A percentile compares a stretch with the other conserved stretches of the same genome.
Evolutionary conservation across 306 rosid genomes (phyloP).

Genomic region (Cicer yamashitae): DNA sequence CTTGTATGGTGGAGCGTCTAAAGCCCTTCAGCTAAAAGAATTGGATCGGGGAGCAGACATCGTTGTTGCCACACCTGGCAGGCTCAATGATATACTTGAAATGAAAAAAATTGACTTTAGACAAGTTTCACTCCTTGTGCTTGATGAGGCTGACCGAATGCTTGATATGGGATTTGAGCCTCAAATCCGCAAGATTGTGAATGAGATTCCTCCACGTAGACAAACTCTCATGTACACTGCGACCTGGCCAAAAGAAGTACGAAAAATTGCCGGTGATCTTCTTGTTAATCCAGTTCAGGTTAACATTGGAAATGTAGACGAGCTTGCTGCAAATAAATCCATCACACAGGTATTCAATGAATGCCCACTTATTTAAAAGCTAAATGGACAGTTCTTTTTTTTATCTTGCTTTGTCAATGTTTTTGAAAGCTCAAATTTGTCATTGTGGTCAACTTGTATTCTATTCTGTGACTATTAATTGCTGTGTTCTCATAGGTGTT

Average conservation of each 20-base stretch:
- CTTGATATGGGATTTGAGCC: slow-evolving; percentile 99
- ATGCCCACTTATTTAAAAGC: not conserved
- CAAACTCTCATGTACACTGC: slow-evolving; percentile 99
- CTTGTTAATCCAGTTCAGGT: slow-evolving; percentile 97
- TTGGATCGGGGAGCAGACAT: slow-evolving; percentile 94
- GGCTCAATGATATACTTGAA: slow-evolving; percentile 95
- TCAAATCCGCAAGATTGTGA: slow-evolving; percentile 95
- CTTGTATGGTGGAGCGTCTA: slow-evolving; percentile 98
- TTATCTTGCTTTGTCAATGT: slow-evolving; percentile 30
- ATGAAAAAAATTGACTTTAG: slow-evolving; percentile 85
- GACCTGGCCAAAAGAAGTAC: slow-evolving; percentile 99
- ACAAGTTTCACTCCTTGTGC: slow-evolving; percentile 96
- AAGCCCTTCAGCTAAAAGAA: slow-evolving; percentile 87
- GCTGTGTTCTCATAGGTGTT: slow-evolving; percentile 1
- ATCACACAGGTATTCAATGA: slow-evolving; percentile 82
- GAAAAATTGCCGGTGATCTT: slow-evolving; percentile 94
- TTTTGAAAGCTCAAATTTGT: slow-evolving; percentile 32
- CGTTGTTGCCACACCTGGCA: slow-evolving; percentile 99
- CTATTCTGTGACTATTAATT: slow-evolving; percentile 5
- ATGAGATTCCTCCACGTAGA: slow-evolving; percentile 93
- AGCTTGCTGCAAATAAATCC: slow-evolving; percentile 95
- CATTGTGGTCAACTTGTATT: slow-evolving; percentile 11
- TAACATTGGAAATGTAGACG: slow-evolving; percentile 93
- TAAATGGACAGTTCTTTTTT: not conserved
- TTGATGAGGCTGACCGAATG: slow-evolving; percentile 99